Conservation (phyloP, 306 rosid species). For the Sphenostylis stenocarpa region DNA sequence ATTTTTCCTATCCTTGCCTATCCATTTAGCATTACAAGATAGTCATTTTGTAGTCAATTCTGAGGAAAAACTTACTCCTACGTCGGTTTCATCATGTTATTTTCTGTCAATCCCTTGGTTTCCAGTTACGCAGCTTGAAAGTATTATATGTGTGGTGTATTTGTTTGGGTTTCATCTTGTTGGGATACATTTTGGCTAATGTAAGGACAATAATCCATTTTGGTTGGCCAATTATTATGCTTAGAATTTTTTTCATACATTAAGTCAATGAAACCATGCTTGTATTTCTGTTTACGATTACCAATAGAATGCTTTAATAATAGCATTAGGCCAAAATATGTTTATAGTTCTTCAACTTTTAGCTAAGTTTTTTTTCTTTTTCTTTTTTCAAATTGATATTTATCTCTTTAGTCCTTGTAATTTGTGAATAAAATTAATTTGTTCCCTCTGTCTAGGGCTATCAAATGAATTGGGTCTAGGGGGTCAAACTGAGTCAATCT, state of each 20-base stretch:
- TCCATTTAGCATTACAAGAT: conserved; percentile 13
- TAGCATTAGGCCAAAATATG: neutral
- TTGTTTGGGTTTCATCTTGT: neutral
- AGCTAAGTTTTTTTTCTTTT: too few species aligned
- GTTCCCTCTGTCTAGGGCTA: too few species aligned
- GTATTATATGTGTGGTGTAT: neutral
- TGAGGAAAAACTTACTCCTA: neutral
- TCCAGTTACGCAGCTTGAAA: conserved; percentile 15
- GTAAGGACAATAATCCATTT: neutral
- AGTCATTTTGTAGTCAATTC: conserved; percentile 14
- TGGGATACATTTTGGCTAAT: neutral
- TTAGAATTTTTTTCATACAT: neutral
- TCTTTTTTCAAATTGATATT: too few species aligned
- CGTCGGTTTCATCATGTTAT: neutral
- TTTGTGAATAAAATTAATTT: too few species aligned
- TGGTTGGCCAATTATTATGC: neutral
- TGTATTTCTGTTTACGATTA: neutral
- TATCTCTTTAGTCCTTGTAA: too few species aligned
- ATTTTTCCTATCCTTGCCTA: neutral
- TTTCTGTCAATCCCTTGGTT: neutral
- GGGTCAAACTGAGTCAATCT: too few species aligned
- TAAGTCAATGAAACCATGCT: neutral
- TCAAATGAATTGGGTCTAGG: too few species aligned
- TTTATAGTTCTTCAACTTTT: too few species aligned
- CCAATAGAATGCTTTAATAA: neutral